Evolutionary conservation across 23 red algal genomes (phyloP).

Genomic region (Chondrus crispus): DNA sequence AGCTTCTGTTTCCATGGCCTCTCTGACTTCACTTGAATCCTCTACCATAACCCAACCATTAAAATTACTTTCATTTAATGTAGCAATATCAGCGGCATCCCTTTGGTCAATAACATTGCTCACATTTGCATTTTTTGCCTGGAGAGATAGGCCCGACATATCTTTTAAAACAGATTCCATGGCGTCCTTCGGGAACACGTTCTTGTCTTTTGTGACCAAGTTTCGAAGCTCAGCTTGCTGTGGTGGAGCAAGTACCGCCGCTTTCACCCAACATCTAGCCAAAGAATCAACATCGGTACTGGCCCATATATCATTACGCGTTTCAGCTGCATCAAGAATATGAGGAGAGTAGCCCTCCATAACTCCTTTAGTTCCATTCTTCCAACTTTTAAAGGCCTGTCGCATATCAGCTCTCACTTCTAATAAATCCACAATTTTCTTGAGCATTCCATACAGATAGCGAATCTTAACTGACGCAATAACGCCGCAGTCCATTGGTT

Average conservation of each 20-base stretch:
- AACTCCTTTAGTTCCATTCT: neutral
- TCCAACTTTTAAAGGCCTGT: neutral
- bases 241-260: neutral
- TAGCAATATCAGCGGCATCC: too few relatives aligned
- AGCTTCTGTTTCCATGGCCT: too few relatives aligned
- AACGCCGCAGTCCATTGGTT: neutral
- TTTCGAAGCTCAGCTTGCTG: neutral
- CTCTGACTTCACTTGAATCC: too few relatives aligned
- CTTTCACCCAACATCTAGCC: constrained; percentile 39
- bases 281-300: neutral
- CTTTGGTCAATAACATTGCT: too few relatives aligned
- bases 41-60: too few relatives aligned
- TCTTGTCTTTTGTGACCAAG: neutral
- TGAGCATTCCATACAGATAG: neutral
- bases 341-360: neutral
- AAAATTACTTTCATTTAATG: too few relatives aligned
- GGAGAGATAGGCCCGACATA: too few relatives aligned
- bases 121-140: too few relatives aligned
- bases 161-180: too few relatives aligned
- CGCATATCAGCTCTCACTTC: neutral
- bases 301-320: neutral
- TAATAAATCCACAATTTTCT: neutral
- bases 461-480: neutral
- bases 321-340: neutral
- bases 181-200: too few relatives aligned